Conservation (phyloP, 2,329 filamentous ascomycete genomes). For the Hypoxylon sp. region DNA sequence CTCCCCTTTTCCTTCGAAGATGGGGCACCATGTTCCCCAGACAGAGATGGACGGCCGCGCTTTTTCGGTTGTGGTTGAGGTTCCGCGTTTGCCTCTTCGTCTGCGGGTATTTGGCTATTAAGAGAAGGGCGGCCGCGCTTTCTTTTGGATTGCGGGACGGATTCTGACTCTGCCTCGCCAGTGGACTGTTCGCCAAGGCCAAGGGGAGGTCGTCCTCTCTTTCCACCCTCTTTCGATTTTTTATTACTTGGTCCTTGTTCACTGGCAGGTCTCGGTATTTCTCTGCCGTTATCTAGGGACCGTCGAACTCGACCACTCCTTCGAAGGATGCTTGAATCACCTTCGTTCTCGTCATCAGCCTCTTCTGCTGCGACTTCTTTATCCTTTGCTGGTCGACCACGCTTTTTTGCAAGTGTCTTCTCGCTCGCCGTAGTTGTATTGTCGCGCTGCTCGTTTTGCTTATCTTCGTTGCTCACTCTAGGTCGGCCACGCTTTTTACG, state of each 20-base stretch:
- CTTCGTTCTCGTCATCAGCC: slow-evolving; percentile 50
- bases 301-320: slow-evolving; percentile 43
- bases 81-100: slow-evolving; percentile 27
- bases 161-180: slow-evolving; percentile 32
- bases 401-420: slow-evolving; percentile 21
- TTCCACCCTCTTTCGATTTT: slow-evolving; percentile 23
- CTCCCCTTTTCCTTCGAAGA: slow-evolving; percentile 35
- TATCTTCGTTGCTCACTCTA: slow-evolving; percentile 35
- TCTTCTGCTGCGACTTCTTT: slow-evolving; percentile 45
- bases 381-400: slow-evolving; percentile 33
- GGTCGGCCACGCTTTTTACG: slow-evolving; percentile 49
- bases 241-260: slow-evolving; percentile 10
- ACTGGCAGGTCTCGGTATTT: slow-evolving; percentile 11
- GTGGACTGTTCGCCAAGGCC: slow-evolving; percentile 11
- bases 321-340: slow-evolving; percentile 44
- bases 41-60: slow-evolving; percentile 39
- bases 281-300: slow-evolving; percentile 16
- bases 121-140: slow-evolving; percentile 49
- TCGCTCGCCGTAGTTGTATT: slow-evolving; percentile 12
- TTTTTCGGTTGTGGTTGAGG: slow-evolving; percentile 34
- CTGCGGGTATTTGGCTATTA: slow-evolving; percentile 26
- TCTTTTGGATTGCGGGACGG: slow-evolving; percentile 30
- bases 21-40: slow-evolving; percentile 28
- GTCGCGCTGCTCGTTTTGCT: slow-evolving; percentile 21
- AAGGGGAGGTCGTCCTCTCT: slow-evolving; percentile 22